Base-by-base conservation (phyloP, 106 monocot species). In the Ottelia alismoides region DNA sequence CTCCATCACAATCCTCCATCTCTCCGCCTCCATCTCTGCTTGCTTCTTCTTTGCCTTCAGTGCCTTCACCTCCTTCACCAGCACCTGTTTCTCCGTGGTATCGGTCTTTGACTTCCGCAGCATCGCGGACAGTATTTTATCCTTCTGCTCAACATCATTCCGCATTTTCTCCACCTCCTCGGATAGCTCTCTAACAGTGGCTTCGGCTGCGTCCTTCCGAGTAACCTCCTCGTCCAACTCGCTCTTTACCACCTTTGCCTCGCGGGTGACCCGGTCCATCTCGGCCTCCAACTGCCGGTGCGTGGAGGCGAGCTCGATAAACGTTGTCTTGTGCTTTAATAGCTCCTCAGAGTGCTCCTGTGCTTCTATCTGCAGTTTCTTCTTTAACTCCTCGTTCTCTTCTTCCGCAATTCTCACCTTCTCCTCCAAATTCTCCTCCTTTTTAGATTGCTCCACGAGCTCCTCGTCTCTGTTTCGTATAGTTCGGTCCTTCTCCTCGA, bases 21-120 rank as follows among this genome's bases (percentile, higher is more conserved):
- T 78, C 43, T 85, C 85, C 43, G 30, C 43, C 52, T 98, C 96
- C 12, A 82, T 20, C 76, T 96, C 85, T 1, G 78, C 76, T 27
- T 85, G 84, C 66, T 80, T 82, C 74, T 72, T 77, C 70, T 59
- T 90, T 25, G 82, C 85, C 58, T 76, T 96, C 1, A 60, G 31
- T 22, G 65, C 54, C 71, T 78, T 85, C 64, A 90, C 28, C 69
- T 98, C 89, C 59, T 85, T 76, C 51, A 79, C 16, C 55, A 89
- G 44, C 70, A 64, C 50, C 54, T 72, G 65, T 35, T 73, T 79
- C 62, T 90, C 89, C 0, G 65, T 78, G 0, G 76, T 60, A 23
- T 98, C 89, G 19, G 74, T 28, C 76, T 90, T 85, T 3, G 85
- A 81, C 52, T 88, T 96, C 64, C 88, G 69, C 65, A 89, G 56